These are phyloP conservation scores for Lactarius hengduanensis DNA, from an alignment of 768 basidiomycete genomes.

Conservation along the genomic window DNA sequence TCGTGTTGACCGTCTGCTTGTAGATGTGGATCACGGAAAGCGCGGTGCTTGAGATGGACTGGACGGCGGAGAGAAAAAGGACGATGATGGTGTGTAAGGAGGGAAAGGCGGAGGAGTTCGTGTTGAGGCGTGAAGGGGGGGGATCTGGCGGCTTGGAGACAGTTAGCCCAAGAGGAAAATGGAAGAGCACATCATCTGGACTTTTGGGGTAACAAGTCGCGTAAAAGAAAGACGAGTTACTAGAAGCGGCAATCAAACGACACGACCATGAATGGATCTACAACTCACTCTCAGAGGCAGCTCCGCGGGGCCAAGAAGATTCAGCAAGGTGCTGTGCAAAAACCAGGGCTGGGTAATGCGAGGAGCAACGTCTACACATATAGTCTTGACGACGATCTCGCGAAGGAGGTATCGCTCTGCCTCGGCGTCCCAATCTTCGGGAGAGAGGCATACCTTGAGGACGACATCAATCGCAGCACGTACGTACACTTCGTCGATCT, in stretches of 20 bases:
- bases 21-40: slow-evolving; percentile 67
- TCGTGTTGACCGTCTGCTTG: slow-evolving; percentile 60
- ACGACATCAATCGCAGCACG: slow-evolving; percentile 77
- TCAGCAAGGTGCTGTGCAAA: slow-evolving; percentile 66
- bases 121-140: slow-evolving; percentile 33
- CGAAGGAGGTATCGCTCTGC: slow-evolving; percentile 79
- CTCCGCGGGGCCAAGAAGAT: slow-evolving; percentile 51
- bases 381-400: slow-evolving; percentile 77
- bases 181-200: neutral
- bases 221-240: neutral
- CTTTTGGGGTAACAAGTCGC: neutral
- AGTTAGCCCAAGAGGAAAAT: neutral
- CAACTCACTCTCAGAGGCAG: slow-evolving; percentile 17
- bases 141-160: slow-evolving; percentile 30
- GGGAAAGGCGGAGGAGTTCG: slow-evolving; percentile 25
- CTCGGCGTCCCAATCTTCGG: slow-evolving; percentile 75
- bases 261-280: neutral
- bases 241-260: neutral
- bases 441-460: slow-evolving; percentile 68
- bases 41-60: slow-evolving; percentile 65
- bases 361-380: slow-evolving; percentile 53
- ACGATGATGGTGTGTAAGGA: slow-evolving; percentile 59
- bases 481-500: slow-evolving; percentile 70
- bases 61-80: slow-evolving; percentile 70
- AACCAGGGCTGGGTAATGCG: slow-evolving; percentile 89